A percentile compares a stretch with the other conserved stretches of the same genome.
Conservation (phyloP, 2,329 filamentous ascomycete species). For the Monosporascus sp. region DNA sequence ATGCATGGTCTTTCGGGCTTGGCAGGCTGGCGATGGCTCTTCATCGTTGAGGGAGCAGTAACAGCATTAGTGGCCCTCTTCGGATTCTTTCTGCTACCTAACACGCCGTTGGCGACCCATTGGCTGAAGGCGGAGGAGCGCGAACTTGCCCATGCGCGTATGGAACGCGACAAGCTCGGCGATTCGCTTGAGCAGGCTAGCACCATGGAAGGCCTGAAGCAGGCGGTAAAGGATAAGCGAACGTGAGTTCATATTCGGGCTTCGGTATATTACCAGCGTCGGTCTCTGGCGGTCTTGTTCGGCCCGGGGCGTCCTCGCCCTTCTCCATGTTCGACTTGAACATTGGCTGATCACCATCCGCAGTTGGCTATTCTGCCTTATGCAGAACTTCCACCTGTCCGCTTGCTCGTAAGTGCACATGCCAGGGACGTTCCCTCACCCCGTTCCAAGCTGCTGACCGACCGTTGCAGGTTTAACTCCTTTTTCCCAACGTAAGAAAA, state of each 20-base stretch:
- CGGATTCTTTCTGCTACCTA: slow-evolving; percentile 51
- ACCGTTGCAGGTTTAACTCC: slow-evolving; percentile 31
- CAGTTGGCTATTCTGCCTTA: slow-evolving; percentile 45
- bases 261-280: no score
- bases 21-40: slow-evolving; percentile 43
- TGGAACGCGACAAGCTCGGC: slow-evolving; percentile 46
- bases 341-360: no score
- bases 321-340: no score
- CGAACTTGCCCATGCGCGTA: slow-evolving; percentile 40
- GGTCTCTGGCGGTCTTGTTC: no score
- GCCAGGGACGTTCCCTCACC: no score
- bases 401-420: slow-evolving; percentile 26
- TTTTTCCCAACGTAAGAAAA: slow-evolving; percentile 36
- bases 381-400: slow-evolving; percentile 51
- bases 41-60: slow-evolving; percentile 52
- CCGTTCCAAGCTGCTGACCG: no score
- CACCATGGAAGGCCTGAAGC: slow-evolving; percentile 42
- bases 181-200: slow-evolving; percentile 33
- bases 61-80: slow-evolving; percentile 56
- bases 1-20: slow-evolving; percentile 49
- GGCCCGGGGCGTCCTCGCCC: no score
- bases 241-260: slow-evolving; percentile 17
- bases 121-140: slow-evolving; percentile 43
- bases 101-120: slow-evolving; percentile 33
- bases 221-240: slow-evolving; percentile 43